A percentile compares a stretch with the other conserved stretches of the same genome.
Conservation (phyloP, 768 basidiomycete genomes). For the Termitomyces sp. region DNA sequence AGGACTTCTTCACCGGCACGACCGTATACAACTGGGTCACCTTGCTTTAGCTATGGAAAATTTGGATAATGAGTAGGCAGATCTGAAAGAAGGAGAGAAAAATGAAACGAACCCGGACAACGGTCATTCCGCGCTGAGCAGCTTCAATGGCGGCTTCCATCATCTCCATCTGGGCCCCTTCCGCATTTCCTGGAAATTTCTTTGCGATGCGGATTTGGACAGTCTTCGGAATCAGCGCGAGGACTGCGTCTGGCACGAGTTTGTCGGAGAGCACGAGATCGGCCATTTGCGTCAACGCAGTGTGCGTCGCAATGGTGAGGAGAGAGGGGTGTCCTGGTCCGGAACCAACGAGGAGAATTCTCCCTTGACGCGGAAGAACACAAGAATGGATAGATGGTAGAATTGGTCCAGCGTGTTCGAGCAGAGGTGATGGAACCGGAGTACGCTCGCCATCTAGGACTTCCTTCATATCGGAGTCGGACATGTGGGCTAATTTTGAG, state of each 20-base stretch:
- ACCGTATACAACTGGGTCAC: constrained; percentile 93
- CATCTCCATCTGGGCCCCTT: constrained; percentile 90
- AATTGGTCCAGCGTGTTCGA: constrained; percentile 1
- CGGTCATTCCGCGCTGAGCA: constrained; percentile 69
- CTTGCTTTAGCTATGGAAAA: constrained; percentile 81
- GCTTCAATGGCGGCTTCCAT: constrained; percentile 89
- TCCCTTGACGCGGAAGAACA: constrained; percentile 39
- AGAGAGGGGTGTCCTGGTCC: constrained; percentile 94
- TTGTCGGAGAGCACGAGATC: constrained; percentile 94
- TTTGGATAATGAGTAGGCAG: not conserved
- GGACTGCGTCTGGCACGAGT: constrained; percentile 85
- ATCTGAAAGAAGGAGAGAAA: constrained; percentile 2
- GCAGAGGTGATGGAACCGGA: constrained; percentile 9
- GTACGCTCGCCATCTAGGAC: constrained; percentile 40
- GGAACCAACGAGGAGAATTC: constrained; percentile 89
- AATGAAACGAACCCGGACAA: constrained; percentile 65
- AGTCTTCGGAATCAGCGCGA: constrained; percentile 71
- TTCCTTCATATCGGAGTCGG: constrained; percentile 60
- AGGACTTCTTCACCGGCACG: constrained; percentile 93
- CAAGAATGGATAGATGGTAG: constrained; percentile 28
- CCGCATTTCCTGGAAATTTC: constrained; percentile 97
- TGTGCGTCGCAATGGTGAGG: constrained; percentile 82
- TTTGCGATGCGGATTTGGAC: constrained; percentile 83
- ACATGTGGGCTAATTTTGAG: constrained; percentile 65
- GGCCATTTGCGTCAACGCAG: constrained; percentile 70